A percentile compares a stretch with the other conserved stretches of the same genome.
These are phyloP conservation scores for Terfezia claveryi DNA, from an alignment of 495 filamentous ascomycete species.

Conservation along the genomic window DNA sequence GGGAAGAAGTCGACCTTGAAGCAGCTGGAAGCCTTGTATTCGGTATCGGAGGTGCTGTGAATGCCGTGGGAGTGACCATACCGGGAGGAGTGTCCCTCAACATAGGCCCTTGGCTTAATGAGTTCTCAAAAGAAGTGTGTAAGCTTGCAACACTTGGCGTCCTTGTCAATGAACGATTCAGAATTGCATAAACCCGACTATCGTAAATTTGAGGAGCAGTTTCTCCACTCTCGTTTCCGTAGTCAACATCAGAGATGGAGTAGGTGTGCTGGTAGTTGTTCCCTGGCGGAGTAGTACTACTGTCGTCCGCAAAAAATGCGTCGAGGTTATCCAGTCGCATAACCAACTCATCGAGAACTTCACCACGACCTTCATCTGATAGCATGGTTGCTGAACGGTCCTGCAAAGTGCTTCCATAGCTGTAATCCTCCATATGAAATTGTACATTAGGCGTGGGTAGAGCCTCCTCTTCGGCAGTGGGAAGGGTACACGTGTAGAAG, in stretches of 20 bases:
- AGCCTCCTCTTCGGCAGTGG: conserved; percentile 39
- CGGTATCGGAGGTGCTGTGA: conserved; percentile 19
- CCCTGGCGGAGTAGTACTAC: background rate
- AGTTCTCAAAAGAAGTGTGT: conserved; percentile 31
- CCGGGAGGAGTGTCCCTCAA: conserved; percentile 10
- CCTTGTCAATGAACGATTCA: conserved; percentile 43
- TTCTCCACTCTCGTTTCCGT: conserved; percentile 35
- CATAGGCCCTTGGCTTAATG: background rate
- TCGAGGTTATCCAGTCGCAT: conserved; percentile 82
- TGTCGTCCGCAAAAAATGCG: conserved; percentile 58
- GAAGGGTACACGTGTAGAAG: conserved; percentile 64
- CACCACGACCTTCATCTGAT: conserved; percentile 58
- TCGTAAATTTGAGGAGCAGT: conserved; percentile 75
- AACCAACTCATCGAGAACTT: conserved; percentile 50
- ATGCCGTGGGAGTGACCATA: conserved; percentile 22
- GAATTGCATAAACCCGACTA: conserved; percentile 75
- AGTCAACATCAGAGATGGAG: conserved; percentile 37
- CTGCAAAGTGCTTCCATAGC: conserved; percentile 54
- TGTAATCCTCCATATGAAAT: conserved; percentile 77
- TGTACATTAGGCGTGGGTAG: conserved; percentile 64
- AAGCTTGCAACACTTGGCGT: conserved; percentile 57
- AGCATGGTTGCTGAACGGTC: conserved; percentile 75
- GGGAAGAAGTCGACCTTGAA: conserved; percentile 15
- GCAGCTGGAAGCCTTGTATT: conserved; percentile 5
- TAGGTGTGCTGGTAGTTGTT: conserved; percentile 5